These are phyloP conservation scores for Neospermospora avenae DNA, from an alignment of 2,329 filamentous ascomycete species.

Conservation along the genomic window DNA sequence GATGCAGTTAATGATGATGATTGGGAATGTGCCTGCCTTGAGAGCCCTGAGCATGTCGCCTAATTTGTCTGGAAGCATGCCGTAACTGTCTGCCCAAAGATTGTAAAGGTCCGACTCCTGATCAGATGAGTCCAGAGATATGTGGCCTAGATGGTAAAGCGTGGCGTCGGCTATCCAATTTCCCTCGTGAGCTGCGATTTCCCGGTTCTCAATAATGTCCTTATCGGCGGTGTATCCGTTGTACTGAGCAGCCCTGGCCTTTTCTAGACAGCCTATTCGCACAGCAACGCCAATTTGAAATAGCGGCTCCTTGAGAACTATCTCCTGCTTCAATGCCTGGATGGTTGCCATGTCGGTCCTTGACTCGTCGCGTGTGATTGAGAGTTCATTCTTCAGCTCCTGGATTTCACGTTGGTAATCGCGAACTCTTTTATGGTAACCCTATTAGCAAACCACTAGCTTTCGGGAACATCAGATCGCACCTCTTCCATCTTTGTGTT, in stretches of 20 bases:
- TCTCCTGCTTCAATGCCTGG: neutral
- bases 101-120: too few relatives aligned
- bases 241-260: neutral
- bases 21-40: too few relatives aligned
- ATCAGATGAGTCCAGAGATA: too few relatives aligned
- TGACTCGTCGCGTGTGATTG: too few relatives aligned
- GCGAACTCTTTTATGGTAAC: too few relatives aligned
- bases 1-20: too few relatives aligned
- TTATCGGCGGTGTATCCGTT: neutral
- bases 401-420: too few relatives aligned
- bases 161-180: neutral
- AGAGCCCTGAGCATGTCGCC: too few relatives aligned
- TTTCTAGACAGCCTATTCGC: neutral
- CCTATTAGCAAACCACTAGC: neutral
- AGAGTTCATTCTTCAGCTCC: neutral
- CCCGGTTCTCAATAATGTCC: neutral
- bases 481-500: too few relatives aligned
- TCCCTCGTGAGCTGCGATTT: neutral
- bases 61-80: too few relatives aligned
- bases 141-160: too few relatives aligned
- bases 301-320: neutral
- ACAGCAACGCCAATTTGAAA: neutral
- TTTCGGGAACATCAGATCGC: neutral
- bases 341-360: neutral
- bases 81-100: too few relatives aligned